These are phyloP conservation scores for Pharnaceum exiguum DNA, from an alignment of 148 eudicot genomes.

Conservation along the genomic window DNA sequence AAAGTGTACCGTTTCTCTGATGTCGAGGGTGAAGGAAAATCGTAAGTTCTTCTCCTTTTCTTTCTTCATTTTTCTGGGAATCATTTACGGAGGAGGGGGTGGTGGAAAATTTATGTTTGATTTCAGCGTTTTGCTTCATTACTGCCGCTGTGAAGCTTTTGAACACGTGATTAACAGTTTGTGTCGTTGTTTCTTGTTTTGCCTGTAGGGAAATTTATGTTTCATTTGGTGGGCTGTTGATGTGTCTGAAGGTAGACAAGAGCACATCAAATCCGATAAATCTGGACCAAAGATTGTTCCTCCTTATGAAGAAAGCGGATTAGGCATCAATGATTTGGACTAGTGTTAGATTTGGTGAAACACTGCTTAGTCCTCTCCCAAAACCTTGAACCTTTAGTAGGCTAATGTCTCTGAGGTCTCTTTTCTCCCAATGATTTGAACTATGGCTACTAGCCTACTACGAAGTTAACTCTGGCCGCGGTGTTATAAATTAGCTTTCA, in stretches of 20 bases:
- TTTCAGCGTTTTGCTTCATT: not conserved
- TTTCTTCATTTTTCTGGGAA: not conserved
- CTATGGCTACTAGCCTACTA: too few relatives aligned
- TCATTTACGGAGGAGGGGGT: too few relatives aligned
- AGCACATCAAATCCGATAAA: constrained; percentile 61
- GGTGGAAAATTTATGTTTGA: not conserved
- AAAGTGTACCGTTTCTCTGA: constrained; percentile 68
- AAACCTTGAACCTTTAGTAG: not conserved
- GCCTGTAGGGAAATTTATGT: constrained; percentile 66
- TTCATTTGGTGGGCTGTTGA: constrained; percentile 84
- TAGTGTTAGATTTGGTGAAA: not conserved
- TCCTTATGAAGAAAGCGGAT: constrained; percentile 71
- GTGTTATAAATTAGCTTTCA: too few relatives aligned
- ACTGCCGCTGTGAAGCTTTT: not conserved
- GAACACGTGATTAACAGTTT: not conserved
- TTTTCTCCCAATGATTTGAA: too few relatives aligned
- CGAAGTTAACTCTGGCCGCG: too few relatives aligned
- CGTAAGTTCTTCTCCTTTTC: constrained; percentile 28
- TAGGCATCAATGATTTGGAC: constrained; percentile 6
- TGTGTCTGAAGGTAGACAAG: constrained; percentile 78
- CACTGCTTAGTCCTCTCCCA: not conserved
- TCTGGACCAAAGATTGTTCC: constrained; percentile 80
- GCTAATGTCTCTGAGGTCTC: too few relatives aligned
- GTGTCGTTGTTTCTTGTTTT: constrained; percentile 5
- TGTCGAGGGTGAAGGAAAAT: constrained; percentile 39